These are phyloP conservation scores for Annulohypoxylon moriforme DNA, from an alignment of 495 filamentous ascomycete species.

Conservation along the genomic window DNA sequence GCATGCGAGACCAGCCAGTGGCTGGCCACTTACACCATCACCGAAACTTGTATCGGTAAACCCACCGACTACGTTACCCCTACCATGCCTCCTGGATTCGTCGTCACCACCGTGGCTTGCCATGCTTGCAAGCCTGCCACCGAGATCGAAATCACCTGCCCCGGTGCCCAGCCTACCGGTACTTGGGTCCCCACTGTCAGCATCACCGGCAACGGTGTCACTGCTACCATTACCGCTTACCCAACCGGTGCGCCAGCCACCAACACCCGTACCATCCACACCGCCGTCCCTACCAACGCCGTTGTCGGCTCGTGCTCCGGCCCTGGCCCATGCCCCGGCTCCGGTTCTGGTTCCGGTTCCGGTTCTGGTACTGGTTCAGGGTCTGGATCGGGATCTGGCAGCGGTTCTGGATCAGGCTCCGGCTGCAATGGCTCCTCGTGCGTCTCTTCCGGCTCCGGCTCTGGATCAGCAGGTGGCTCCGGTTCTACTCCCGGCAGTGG, in stretches of 20 bases:
- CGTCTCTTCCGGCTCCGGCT: not conserved
- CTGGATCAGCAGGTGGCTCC: conserved; percentile 3
- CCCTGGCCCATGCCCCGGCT: not conserved
- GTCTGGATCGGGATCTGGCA: conserved; percentile 7
- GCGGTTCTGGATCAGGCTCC: not conserved
- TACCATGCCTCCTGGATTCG: conserved; percentile 52
- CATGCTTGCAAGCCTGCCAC: conserved; percentile 41
- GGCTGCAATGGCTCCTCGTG: conserved; percentile 6
- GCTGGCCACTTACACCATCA: conserved; percentile 60
- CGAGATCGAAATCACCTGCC: conserved; percentile 52
- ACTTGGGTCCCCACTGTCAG: conserved; percentile 33
- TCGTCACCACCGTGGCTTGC: conserved; percentile 54
- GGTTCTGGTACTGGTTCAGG: conserved; percentile 5
- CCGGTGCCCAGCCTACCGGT: conserved; percentile 48
- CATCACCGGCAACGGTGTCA: conserved; percentile 51
- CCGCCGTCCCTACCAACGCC: not conserved
- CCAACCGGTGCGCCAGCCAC: conserved; percentile 1
- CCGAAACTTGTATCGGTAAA: conserved; percentile 53
- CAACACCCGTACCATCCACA: not conserved
- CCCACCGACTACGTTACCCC: conserved; percentile 40
- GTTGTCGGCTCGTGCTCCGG: not conserved
- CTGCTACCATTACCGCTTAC: conserved; percentile 46
- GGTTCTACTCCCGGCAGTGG: conserved; percentile 13
- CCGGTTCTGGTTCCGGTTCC: not conserved
- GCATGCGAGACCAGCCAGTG: conserved; percentile 55